These are phyloP conservation scores for Suhomyces prunicola DNA, from an alignment of 805 yeast species.

Conservation along the genomic window DNA sequence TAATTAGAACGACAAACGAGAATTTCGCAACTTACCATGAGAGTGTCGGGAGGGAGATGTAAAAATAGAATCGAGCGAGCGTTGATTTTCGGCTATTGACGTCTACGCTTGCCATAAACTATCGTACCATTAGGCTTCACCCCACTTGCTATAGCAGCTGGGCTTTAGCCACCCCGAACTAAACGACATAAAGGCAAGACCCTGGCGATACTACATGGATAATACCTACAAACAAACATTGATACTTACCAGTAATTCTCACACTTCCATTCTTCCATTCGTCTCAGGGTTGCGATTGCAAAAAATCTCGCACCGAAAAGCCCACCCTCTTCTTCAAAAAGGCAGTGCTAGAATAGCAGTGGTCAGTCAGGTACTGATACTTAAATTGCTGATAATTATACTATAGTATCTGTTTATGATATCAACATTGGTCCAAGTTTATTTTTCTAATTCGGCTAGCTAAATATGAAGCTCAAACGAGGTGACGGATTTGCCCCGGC, in stretches of 20 bases:
- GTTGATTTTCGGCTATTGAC: too few relatives aligned
- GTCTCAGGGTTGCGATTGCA: background rate
- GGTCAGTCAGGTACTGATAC: background rate
- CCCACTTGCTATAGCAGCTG: background rate
- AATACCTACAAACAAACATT: too few relatives aligned
- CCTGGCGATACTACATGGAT: background rate
- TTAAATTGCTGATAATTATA: background rate
- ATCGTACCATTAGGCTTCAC: background rate
- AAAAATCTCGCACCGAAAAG: background rate
- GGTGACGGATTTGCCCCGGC: background rate
- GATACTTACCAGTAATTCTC: too few relatives aligned
- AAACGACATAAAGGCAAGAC: background rate
- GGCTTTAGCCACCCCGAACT: background rate
- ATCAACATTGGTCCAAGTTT: background rate
- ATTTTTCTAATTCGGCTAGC: background rate
- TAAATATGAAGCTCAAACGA: background rate
- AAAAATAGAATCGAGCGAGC: background rate
- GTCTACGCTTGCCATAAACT: background rate
- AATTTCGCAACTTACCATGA: background rate
- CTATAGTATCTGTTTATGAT: background rate
- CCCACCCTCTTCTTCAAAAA: background rate
- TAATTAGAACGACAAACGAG: too few relatives aligned
- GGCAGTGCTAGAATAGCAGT: background rate
- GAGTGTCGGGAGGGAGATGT: background rate
- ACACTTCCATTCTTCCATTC: background rate